Evolutionary conservation across 2,329 filamentous ascomycete genomes (phyloP).

Genomic region (Cordyceps pruinosa): DNA sequence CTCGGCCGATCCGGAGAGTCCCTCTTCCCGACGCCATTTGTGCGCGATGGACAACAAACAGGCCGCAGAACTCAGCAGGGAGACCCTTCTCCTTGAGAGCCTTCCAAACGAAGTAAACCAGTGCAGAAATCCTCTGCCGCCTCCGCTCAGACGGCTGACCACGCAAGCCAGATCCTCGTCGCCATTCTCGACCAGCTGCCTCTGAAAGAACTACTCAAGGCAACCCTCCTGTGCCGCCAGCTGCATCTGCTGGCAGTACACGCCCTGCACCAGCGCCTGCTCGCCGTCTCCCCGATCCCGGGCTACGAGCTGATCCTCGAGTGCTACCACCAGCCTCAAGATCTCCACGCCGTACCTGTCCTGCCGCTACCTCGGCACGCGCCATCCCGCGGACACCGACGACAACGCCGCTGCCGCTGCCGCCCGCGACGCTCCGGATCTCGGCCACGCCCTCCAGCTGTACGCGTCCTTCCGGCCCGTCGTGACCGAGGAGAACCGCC

Average conservation of each 20-base stretch:
- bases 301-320: slow-evolving; percentile 67
- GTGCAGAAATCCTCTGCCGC: background rate
- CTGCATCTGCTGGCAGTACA: background rate
- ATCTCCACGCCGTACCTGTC: slow-evolving; percentile 59
- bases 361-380: slow-evolving; percentile 58
- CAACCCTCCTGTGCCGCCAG: background rate
- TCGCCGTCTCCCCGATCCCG: slow-evolving; percentile 43
- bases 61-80: background rate
- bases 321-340: slow-evolving; percentile 67
- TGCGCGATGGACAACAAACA: background rate
- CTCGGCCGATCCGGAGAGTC: too few species aligned
- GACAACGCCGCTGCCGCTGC: slow-evolving; percentile 15
- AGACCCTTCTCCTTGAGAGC: background rate
- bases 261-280: background rate
- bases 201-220: background rate
- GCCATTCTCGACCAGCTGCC: background rate
- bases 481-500: slow-evolving; percentile 45
- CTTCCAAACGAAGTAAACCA: slow-evolving; percentile 6
- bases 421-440: slow-evolving; percentile 7
- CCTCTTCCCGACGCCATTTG: too few species aligned
- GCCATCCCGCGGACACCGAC: slow-evolving; percentile 24
- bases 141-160: background rate
- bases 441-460: slow-evolving; percentile 43
- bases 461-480: slow-evolving; percentile 68
- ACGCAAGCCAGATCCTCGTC: background rate